These are phyloP conservation scores for Oehlia diaphana DNA, from an alignment of 192 early-diverging fungal species.

Conservation along the genomic window DNA sequence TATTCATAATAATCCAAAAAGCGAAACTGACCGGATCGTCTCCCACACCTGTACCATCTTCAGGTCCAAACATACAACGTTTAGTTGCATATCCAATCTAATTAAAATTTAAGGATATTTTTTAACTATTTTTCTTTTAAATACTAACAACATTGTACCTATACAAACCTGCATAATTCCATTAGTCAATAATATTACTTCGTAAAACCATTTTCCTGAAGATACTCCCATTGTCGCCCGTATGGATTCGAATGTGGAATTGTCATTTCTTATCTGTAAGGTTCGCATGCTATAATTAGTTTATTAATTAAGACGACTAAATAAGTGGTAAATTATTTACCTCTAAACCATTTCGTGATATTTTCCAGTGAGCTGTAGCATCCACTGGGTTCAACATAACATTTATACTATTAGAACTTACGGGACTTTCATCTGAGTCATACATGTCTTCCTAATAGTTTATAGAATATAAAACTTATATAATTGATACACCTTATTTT, in stretches of 20 bases:
- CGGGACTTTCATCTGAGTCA: neutral
- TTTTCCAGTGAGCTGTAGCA: conserved; percentile 55
- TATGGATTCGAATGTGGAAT: conserved; percentile 78
- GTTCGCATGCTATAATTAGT: conserved; percentile 23
- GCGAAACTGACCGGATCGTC: conserved; percentile 51
- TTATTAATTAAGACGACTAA: neutral
- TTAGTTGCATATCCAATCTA: conserved; percentile 71
- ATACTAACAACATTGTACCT: neutral
- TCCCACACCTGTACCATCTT: conserved; percentile 78
- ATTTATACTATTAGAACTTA: conserved; percentile 36
- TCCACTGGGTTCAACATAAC: conserved; percentile 56
- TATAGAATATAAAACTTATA: neutral
- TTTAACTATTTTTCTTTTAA: neutral
- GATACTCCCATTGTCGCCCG: conserved; percentile 54
- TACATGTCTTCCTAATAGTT: conserved; percentile 21
- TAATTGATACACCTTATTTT: neutral
- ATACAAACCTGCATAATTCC: conserved; percentile 71
- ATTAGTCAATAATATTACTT: conserved; percentile 60
- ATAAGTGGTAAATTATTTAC: conserved; percentile 27
- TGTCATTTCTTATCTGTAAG: conserved; percentile 67
- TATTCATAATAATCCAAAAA: neutral
- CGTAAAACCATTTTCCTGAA: conserved; percentile 71
- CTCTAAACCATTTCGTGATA: conserved; percentile 51
- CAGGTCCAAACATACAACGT: conserved; percentile 67
- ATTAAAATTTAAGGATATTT: neutral